Base-by-base conservation (phyloP, 306 rosid species). In the Ormosia semicastrata region DNA sequence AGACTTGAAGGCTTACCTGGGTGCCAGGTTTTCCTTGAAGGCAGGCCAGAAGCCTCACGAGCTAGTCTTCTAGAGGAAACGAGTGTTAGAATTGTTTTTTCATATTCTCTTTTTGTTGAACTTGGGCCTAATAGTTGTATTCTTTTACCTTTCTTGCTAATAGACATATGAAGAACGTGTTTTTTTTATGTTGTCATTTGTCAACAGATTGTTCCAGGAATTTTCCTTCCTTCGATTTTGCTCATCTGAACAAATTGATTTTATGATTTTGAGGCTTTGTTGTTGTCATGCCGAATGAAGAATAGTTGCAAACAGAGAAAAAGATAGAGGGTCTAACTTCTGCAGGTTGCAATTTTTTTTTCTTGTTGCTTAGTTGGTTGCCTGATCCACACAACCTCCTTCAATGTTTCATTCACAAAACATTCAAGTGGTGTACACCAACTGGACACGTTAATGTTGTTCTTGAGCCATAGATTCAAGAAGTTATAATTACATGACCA, bases 1-100 rank as follows among this genome's bases (percentile, higher is more conserved):
- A 2, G 96, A 91, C 4, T 83, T 93, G 86, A 90, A 90, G 84
- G 62, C 92, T 24, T 93, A 93, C 75, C 79, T 93, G 47, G 90
- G 90, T 50, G 92, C 96, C 0, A 86, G 98, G 91, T 92, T 80
- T 80, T 80, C 84, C 33, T 62, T 80, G 79, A 80, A 80, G 58
- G 15, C 64, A 2, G 84, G 84, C 12, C 32, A 62, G 79, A 80
- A 80, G 66, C 84, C 84, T 6, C 84, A 80, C 0, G 84, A 80
- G 47, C 46, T 80, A 11, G 64, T 71, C 44, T 80, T 80, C 15
- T 80, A 80, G 78, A 66, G 36, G 58, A 37, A 24, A 33, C 30
- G 60, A 49, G 58, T 72, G 8, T 72, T 57, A 12, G 60, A 71
- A 62, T 49, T 50, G 77, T n/a, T 63, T 70, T 68, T 66, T 39